Percentiles rank a stretch among this genome's conserved stretches.
Conservation (phyloP, 1,284 basidiomycete species). For the Papiliotrema laurentii region DNA sequence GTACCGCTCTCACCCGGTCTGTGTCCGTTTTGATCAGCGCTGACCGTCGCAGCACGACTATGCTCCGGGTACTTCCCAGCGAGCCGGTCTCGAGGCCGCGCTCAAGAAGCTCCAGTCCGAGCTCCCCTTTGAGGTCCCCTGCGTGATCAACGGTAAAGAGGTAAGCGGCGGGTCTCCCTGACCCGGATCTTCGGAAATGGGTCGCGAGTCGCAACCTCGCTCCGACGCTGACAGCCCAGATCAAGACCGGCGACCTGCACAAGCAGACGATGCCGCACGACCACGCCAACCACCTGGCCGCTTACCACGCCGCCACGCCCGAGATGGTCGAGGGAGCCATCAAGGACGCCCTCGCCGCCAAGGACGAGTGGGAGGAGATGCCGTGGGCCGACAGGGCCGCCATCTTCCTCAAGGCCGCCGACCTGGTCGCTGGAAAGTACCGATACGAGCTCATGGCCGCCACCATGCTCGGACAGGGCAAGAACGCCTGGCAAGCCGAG, state of each 20-base stretch:
- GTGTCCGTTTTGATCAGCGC: too few species aligned
- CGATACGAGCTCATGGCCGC: constrained; percentile 92
- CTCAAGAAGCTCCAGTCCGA: constrained; percentile 74
- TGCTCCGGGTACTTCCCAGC: constrained; percentile 72
- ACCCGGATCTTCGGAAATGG: neutral
- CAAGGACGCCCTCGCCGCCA: constrained; percentile 79
- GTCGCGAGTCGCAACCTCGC: too few species aligned
- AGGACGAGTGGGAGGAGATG: constrained; percentile 83
- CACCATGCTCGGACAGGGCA: constrained; percentile 97
- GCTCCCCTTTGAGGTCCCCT: constrained; percentile 86
- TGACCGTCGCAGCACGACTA: constrained; percentile 53
- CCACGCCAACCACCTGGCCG: constrained; percentile 73
- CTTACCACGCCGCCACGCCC: constrained; percentile 83
- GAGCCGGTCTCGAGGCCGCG: constrained; percentile 68
- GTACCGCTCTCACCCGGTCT: too few species aligned
- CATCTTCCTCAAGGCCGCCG: constrained; percentile 96
- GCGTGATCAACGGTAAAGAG: constrained; percentile 84
- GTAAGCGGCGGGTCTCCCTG: constrained; percentile 51
- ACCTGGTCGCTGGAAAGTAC: constrained; percentile 90
- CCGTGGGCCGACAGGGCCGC: constrained; percentile 96
- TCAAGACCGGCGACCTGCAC: constrained; percentile 75
- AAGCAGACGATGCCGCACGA: constrained; percentile 79
- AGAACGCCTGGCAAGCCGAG: constrained; percentile 99
- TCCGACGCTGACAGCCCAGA: constrained; percentile 50
- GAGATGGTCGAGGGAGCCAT: constrained; percentile 75